Evolutionary conservation across 208 protist species (phyloP).

Genomic region (Vickermania ingenoplastis): DNA sequence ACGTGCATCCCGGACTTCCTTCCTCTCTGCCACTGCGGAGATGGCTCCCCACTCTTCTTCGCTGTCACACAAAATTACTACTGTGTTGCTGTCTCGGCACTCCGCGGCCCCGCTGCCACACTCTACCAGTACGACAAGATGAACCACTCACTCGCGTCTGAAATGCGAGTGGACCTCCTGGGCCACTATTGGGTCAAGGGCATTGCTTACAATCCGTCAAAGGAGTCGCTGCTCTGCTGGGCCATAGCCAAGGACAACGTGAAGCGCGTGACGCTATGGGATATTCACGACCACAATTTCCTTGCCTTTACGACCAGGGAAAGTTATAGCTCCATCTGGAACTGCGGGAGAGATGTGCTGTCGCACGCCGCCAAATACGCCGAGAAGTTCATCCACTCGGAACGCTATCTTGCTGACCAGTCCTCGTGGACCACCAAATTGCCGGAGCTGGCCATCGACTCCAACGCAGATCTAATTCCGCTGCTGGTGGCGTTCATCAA

Average conservation of each 20-base stretch:
- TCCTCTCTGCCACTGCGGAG: constrained; percentile 46
- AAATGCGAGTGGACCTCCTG: constrained; percentile 41
- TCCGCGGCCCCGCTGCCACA: constrained; percentile 16
- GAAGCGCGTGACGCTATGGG: constrained; percentile 51
- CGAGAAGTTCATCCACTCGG: constrained; percentile 31
- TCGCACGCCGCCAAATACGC: constrained; percentile 39
- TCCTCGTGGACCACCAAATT: constrained; percentile 46
- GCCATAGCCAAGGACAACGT: constrained; percentile 20
- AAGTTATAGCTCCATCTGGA: constrained; percentile 36
- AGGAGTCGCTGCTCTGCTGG: constrained; percentile 43
- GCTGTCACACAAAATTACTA: constrained; percentile 36
- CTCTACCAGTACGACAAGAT: constrained; percentile 49
- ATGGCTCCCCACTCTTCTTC: constrained; percentile 45
- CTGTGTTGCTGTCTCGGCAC: constrained; percentile 14
- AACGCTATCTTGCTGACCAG: constrained; percentile 56
- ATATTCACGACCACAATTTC: constrained; percentile 36
- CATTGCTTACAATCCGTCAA: constrained; percentile 30
- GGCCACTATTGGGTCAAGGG: constrained; percentile 25
- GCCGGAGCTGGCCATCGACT: constrained; percentile 51
- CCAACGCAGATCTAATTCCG: constrained; percentile 26
- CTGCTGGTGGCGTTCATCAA: constrained; percentile 34
- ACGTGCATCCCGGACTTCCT: constrained; percentile 54
- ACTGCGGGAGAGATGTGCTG: constrained; percentile 52
- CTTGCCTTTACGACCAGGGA: constrained; percentile 13
- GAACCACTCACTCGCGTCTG: constrained; percentile 22